Evolutionary conservation across 2,329 filamentous ascomycete species (phyloP), one percentile per base, ranked within the genome.

Genomic region (Zymoseptoria pseudotritici): DNA sequence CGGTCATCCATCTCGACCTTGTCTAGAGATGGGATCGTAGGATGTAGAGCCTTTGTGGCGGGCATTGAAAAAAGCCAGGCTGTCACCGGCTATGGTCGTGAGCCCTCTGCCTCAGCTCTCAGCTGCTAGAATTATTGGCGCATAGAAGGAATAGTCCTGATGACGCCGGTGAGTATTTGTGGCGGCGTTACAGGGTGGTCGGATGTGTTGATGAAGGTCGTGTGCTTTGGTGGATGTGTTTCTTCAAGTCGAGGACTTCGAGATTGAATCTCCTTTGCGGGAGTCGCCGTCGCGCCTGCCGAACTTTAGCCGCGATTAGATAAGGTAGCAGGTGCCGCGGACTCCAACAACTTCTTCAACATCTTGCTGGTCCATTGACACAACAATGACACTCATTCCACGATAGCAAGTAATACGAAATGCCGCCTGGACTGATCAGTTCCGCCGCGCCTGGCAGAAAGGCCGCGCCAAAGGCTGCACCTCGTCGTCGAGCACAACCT

Each of bases 1-100:
- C 94, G 91, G 82, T 97, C 94, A 84, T 99, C 94, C 93, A 97
- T 99, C 85, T 94, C 96, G 81, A 86, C 82, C 79, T 90, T 83
- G 83, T 86, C 86, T 76, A 83, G 77, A 80, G 90, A 88, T 82
- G 89, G 85, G 84, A 86, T 60, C 58, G 65, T 65, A 81, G 88
- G 84, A 57, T 66, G 58, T 53, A 54, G 55, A 54, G 67, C 58
- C 61, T 65, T 66, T 56, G 65, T 66, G 64, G 68, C 65, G 63
- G 65, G 62, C 67, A 70, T 69, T 66, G 61, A 61, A 61, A 55
- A 62, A 46, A 17, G 53, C 62, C 54, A 65, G 59, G 55, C 61
- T 58, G 13, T n/a, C 36, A 46, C 36, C 36, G 36, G 36, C 36
- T 46, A 46, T 46, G 36, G 36, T 46, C 36, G 36, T 46, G 36